Evolutionary conservation across 2,329 filamentous ascomycete species (phyloP).

Genomic region (Bertia moriformis): DNA sequence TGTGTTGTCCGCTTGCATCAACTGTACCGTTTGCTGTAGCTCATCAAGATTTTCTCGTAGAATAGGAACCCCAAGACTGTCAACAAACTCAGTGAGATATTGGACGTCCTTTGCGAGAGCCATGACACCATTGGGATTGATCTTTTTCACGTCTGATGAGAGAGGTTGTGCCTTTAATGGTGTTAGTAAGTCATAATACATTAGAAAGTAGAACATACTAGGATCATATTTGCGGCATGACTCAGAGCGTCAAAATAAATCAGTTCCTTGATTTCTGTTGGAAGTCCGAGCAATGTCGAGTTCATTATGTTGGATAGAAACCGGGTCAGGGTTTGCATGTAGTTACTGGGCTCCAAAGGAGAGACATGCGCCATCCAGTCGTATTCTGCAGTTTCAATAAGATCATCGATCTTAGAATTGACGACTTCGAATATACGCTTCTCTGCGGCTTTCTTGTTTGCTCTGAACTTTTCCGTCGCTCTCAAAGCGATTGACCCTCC

Average conservation of each 20-base stretch:
- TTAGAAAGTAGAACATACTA: slow-evolving; percentile 31
- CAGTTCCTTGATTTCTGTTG: slow-evolving; percentile 87
- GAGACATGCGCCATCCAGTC: slow-evolving; percentile 52
- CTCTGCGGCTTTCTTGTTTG: slow-evolving; percentile 87
- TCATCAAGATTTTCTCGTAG: slow-evolving; percentile 81
- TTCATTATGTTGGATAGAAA: slow-evolving; percentile 96
- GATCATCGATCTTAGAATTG: slow-evolving; percentile 95
- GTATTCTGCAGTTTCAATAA: slow-evolving; percentile 94
- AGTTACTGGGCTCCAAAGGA: slow-evolving; percentile 66
- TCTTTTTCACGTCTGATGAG: slow-evolving; percentile 64
- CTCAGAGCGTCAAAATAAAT: slow-evolving; percentile 95
- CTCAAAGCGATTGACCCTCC: slow-evolving; percentile 66
- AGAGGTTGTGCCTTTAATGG: slow-evolving; percentile 54
- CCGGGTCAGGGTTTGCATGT: slow-evolving; percentile 86
- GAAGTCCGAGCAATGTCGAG: slow-evolving; percentile 81
- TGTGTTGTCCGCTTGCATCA: slow-evolving; percentile 79
- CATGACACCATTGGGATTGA: slow-evolving; percentile 73
- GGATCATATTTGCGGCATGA: slow-evolving; percentile 74
- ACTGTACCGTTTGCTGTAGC: slow-evolving; percentile 76
- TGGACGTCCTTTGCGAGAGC: slow-evolving; percentile 71
- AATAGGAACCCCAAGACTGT: slow-evolving; percentile 68
- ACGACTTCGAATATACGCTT: slow-evolving; percentile 97
- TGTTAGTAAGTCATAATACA: slow-evolving; percentile 4
- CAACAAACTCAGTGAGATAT: slow-evolving; percentile 75
- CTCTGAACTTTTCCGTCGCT: slow-evolving; percentile 74